Percentiles rank a stretch among this genome's conserved stretches.
Evolutionary conservation across 2,329 filamentous ascomycete genomes (phyloP).

Genomic region (Ceratocystis destructans): DNA sequence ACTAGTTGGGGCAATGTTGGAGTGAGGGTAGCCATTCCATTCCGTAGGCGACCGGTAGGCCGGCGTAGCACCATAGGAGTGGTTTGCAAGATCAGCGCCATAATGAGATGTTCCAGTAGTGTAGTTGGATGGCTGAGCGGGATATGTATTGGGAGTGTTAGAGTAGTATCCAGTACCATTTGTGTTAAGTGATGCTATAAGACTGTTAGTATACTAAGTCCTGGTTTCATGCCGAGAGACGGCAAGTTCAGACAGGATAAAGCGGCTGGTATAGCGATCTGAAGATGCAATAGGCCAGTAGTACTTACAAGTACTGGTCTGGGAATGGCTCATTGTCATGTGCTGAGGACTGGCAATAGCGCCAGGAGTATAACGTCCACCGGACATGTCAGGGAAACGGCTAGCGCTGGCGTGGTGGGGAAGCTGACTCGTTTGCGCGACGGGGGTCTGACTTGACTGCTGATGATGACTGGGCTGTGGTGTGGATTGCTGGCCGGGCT

Average conservation of each 20-base stretch:
- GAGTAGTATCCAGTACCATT: neutral
- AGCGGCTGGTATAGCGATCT: fast-evolving
- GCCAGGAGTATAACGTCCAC: neutral
- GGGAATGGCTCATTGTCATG: neutral
- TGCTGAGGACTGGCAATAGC: neutral
- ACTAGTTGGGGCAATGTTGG: neutral
- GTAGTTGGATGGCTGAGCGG: neutral
- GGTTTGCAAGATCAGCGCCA: neutral
- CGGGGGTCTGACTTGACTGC: neutral
- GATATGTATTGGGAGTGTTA: neutral
- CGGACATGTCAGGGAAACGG: neutral
- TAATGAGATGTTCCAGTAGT: neutral
- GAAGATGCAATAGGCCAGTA: neutral
- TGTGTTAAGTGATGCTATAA: neutral
- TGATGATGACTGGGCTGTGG: neutral
- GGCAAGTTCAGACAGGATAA: neutral
- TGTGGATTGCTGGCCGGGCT: neutral
- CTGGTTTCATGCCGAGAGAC: neutral
- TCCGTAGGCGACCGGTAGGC: neutral
- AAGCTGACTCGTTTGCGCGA: neutral
- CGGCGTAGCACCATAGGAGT: neutral
- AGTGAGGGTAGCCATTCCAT: slow-evolving; percentile 6
- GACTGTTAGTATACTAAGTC: neutral
- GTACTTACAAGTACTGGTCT: neutral
- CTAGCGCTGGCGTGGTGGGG: neutral